Conservation (phyloP, 2,329 filamentous ascomycete genomes). For the Coleophoma cylindrospora region DNA sequence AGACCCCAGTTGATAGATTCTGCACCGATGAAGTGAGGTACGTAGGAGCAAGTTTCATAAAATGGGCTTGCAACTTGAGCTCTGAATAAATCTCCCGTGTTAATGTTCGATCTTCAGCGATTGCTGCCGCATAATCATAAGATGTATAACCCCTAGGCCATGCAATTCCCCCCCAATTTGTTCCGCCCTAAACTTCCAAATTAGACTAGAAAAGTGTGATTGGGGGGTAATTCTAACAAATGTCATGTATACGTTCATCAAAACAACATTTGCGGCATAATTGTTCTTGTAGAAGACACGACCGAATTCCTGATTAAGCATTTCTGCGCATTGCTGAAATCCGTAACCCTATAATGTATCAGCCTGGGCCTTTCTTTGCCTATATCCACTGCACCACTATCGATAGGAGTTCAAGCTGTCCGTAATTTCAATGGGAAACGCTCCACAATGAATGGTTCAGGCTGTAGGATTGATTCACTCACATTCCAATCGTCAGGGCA, state of each 20-base stretch:
- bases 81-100: slow-evolving; percentile 14
- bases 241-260: slow-evolving; percentile 72
- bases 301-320: slow-evolving; percentile 65
- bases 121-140: slow-evolving; percentile 33
- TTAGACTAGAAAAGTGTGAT: slow-evolving; percentile 14
- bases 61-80: slow-evolving; percentile 14
- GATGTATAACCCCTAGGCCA: slow-evolving; percentile 56
- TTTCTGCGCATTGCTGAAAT: slow-evolving; percentile 47
- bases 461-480: no score
- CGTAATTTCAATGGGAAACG: no score
- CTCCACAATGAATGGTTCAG: no score
- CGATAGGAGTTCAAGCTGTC: no score
- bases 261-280: slow-evolving; percentile 55
- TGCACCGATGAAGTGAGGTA: slow-evolving; percentile 9
- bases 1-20: slow-evolving; percentile 45
- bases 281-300: slow-evolving; percentile 73
- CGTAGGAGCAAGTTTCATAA: slow-evolving; percentile 12
- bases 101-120: slow-evolving; percentile 10
- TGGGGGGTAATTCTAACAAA: not conserved
- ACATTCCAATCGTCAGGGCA: slow-evolving; percentile 15
- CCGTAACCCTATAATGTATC: not conserved
- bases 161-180: slow-evolving; percentile 75
- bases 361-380: no score
- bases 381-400: no score
- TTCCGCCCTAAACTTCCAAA: slow-evolving; percentile 53